Base-by-base conservation (phyloP, 1,284 basidiomycete genomes). In the Omphalotus olearius region DNA sequence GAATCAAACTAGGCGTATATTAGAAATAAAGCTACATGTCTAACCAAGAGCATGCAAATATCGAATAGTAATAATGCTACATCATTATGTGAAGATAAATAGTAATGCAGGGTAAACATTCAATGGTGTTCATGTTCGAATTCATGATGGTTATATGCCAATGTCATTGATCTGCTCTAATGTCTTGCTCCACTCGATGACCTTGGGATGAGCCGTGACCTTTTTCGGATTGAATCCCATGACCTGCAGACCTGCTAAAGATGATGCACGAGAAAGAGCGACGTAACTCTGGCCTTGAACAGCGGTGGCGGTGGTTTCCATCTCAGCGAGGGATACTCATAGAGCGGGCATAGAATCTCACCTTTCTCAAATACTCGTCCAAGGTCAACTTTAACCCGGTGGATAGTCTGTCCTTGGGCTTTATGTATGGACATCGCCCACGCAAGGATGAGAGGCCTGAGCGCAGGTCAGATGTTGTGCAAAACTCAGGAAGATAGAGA, bases 391-490 rank as follows among this genome's bases (percentile, higher is more conserved):
- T 78, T 83, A 35, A 90, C 82, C 6, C 81, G 72, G 47, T 85
- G 78, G 23, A 90, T 73, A 0, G 82, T 88, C 65, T 88, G 86
- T 0, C 86, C 86, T 59, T 88, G 88, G 51, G 80, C 82, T 67
- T 92, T 91, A 67, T 91, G 89, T 36, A 91, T 91, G 2, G 84
- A 87, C 76, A 86, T 83, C 0, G 85, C 83, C 85, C 83, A 88
- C 0, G 84, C 82, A 0, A 88, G 75, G 38, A 88, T 82, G 17
- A 89, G 68, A 0, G 84, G 85, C 59, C 79, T 71, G 51, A 41
- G 50, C 51, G 10, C 18, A 4, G 4, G 33, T 14, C 17, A 17
- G 52, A 20, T 6, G n/a, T 25, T n/a, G 13, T 6, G 30, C 18
- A 43, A 11, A 10, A 9, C 26, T 11, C 14, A 17, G 18, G 33